Base-by-base conservation (phyloP, 2,329 filamentous ascomycete genomes). In the Graphiopsis chlorocephala region DNA sequence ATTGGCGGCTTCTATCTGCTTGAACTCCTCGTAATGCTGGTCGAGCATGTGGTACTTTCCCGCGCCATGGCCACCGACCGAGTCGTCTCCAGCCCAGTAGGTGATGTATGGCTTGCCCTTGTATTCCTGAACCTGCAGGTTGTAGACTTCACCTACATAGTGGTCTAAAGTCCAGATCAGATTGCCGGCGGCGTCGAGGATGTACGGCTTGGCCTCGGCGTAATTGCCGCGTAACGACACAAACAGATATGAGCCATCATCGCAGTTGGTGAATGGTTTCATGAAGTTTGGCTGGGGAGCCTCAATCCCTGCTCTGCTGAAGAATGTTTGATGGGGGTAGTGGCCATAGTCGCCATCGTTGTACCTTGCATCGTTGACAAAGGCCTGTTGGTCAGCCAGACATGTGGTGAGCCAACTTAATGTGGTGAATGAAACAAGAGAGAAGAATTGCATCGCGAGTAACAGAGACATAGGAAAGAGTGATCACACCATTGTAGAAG, bases 1-100 rank as follows among this genome's bases (percentile, higher is more conserved):
- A 8, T 76, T 75, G 23, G 71, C 73, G 1, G 78, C 78, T 0
- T 75, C 79, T 17, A 81, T 71, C 28, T 78, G 76, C 70, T 76
- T 76, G 57, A 75, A 73, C 56, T 78, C 69, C 31, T 78, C 72
- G 68, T 82, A 82, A 12, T 57, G 53, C 25, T 33, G 15, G 33
- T 66, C 50, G 59, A 75, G 70, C 72, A 77, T 74, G 65, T 75
- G 73, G 63, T 74, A 77, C 28, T 68, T 72, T 7, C 75, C 75
- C 15, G 72, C 68, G 1, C 75, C 75, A 63, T 76, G 74, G 8
- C 75, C 75, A 59, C 73, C 68, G 12, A 78, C 70, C 0, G 73
- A 68, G 65, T 76, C 74, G 58, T 78, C 76, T 14, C 77, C 77
- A 35, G 73, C 67, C 77, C 77, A 79, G 61, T 78, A 78, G 14